A percentile compares a stretch with the other conserved stretches of the same genome.
Evolutionary conservation across 2,329 filamentous ascomycete species (phyloP).

Genomic region (Cladorrhinum sp.): DNA sequence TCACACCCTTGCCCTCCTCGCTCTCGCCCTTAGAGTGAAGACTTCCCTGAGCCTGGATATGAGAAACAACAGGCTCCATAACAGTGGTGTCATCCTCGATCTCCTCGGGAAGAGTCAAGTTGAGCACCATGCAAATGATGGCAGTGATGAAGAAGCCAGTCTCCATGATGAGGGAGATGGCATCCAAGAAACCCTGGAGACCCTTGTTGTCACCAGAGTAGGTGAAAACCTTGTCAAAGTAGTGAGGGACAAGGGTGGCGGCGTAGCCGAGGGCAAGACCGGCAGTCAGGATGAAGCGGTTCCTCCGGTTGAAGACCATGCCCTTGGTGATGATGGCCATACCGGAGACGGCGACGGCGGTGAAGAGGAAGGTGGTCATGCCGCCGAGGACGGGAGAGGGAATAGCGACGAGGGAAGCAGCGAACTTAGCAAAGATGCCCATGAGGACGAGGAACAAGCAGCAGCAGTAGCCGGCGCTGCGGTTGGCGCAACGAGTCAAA

Average conservation of each 20-base stretch:
- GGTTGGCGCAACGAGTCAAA: slow-evolving; percentile 75
- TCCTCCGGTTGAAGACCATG: slow-evolving; percentile 72
- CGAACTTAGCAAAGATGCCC: slow-evolving; percentile 81
- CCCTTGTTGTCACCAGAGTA: slow-evolving; percentile 66
- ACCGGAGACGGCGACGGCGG: slow-evolving; percentile 71
- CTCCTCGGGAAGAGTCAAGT: slow-evolving; percentile 70
- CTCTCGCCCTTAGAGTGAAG: slow-evolving; percentile 3
- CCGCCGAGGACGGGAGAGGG: slow-evolving; percentile 64
- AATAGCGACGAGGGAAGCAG: slow-evolving; percentile 73
- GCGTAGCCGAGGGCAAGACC: slow-evolving; percentile 71
- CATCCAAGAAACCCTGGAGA: slow-evolving; percentile 71
- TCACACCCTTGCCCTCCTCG: neutral
- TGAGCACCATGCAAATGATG: slow-evolving; percentile 68
- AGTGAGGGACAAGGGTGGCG: slow-evolving; percentile 63
- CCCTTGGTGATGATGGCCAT: slow-evolving; percentile 70
- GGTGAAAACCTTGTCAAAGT: slow-evolving; percentile 70
- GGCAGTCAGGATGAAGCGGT: slow-evolving; percentile 77
- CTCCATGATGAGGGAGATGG: slow-evolving; percentile 69
- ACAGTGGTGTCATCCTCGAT: slow-evolving; percentile 56
- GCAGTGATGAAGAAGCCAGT: slow-evolving; percentile 75
- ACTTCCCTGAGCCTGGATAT: neutral
- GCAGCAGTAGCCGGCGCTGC: slow-evolving; percentile 74
- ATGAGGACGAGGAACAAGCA: slow-evolving; percentile 75
- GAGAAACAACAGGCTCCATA: slow-evolving; percentile 4
- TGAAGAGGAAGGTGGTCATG: slow-evolving; percentile 80